Evolutionary conservation across 139 green algal genomes (phyloP), one percentile per base, ranked within the genome.

Genomic region (Nannochloris sp.): DNA sequence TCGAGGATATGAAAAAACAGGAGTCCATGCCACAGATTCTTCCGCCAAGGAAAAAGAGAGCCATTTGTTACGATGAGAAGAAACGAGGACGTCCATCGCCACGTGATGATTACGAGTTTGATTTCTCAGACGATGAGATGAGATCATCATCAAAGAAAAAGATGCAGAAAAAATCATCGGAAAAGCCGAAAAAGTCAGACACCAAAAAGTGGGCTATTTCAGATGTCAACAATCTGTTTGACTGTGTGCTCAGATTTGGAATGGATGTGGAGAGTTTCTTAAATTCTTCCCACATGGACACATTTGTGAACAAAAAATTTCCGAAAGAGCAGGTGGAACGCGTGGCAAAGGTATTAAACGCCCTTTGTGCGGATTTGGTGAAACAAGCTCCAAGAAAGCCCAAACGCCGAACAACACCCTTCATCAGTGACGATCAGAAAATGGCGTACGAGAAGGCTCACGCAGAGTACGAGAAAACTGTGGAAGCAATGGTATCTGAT

Each of bases 31-130:
- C 46, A 28, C 20, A 69, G 2, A 48, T 74, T 3, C 59, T 82
- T 36, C 72, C 70, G 14, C 79, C 74, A 3, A 74, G 79, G 29
- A 65, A 44, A 37, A 72, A 77, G 53, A 76, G 69, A 37, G 6
- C 63, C 30, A 59, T 90, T 10, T 76, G 83, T 69, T 89, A 90
- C 70, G 67, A 49, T 20, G 66, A 83, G 43, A 55, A 10, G 57
- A 20, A 40, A 28, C 31, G 36, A 55, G 33, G 33, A 12, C 33
- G 33, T 40, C 33, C 33, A 11, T 40, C 33, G 56, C 9, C 56
- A 46, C 17, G 57, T n/a, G 56, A 62, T 20, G 33, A 40, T 40
- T 40, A 40, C 11, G 33, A 55, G 46, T 55, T 55, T 55, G 6
- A 55, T 55, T 40, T 40, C 33, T 40, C 33, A 40, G 33, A 40